Percentiles rank a stretch among this genome's conserved stretches.
phyloP scores from a whole-genome alignment of 495 filamentous ascomycete species.

The Annulohypoxylon bovei region DNA sequence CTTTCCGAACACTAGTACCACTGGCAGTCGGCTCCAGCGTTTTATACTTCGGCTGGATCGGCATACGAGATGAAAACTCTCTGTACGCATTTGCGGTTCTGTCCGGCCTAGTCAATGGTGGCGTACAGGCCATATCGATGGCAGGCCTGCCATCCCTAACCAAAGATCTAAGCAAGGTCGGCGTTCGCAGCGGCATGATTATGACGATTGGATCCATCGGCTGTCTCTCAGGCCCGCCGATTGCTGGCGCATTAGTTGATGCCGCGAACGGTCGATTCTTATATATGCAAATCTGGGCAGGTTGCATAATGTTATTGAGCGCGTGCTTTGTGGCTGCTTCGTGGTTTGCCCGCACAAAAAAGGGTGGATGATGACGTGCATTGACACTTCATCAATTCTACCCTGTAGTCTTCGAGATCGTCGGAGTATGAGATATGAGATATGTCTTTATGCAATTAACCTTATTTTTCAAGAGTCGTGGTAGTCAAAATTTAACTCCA shows the following conservation, averaged over 20 bases:
- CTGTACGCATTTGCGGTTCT: slow-evolving; percentile 69
- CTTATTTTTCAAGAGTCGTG: background rate
- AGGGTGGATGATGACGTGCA: background rate
- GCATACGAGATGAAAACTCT: slow-evolving; percentile 53
- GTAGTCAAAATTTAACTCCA: background rate
- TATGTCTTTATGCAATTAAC: background rate
- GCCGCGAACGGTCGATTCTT: slow-evolving; percentile 47
- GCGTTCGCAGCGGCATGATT: slow-evolving; percentile 74
- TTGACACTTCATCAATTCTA: background rate
- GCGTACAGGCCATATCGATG: slow-evolving; percentile 72
- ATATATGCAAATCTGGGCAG: slow-evolving; percentile 68
- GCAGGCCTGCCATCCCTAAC: slow-evolving; percentile 67
- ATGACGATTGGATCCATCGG: slow-evolving; percentile 71
- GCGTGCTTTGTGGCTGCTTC: slow-evolving; percentile 32
- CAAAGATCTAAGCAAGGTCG: slow-evolving; percentile 67
- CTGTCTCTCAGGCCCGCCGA: slow-evolving; percentile 69
- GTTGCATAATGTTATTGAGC: slow-evolving; percentile 41
- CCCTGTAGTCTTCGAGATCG: background rate
- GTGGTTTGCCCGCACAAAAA: slow-evolving; percentile 29
- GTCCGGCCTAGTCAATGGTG: slow-evolving; percentile 70
- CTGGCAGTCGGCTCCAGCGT: slow-evolving; percentile 49
- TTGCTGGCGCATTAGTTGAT: slow-evolving; percentile 67
- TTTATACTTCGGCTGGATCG: slow-evolving; percentile 61
- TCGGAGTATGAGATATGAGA: background rate
- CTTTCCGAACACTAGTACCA: slow-evolving; percentile 71